These are phyloP conservation scores for Osmanthus fragrans DNA, from an alignment of 257 asterid genomes.

Conservation along the genomic window DNA sequence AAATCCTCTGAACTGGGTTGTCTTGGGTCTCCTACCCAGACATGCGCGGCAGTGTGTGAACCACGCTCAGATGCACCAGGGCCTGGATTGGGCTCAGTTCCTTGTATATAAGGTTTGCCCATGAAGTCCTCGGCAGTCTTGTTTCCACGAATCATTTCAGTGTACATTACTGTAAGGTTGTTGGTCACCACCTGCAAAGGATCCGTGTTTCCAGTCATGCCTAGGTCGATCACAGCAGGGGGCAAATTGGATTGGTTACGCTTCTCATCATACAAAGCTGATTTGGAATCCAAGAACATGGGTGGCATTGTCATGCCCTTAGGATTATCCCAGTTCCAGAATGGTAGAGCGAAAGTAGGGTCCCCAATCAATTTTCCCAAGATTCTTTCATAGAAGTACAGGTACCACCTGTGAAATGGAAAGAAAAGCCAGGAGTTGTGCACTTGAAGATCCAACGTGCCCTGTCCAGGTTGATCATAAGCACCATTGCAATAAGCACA, in stretches of 20 bases:
- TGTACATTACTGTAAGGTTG: constrained; percentile 34
- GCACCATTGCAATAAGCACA: constrained; percentile 47
- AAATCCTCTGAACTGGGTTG: constrained; percentile 33
- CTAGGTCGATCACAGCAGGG: constrained; percentile 26
- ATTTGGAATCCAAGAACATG: constrained; percentile 5
- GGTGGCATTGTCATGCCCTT: constrained; percentile 41
- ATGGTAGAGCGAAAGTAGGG: constrained; percentile 40
- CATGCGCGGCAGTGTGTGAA: constrained; percentile 38
- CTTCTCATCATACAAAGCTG: constrained; percentile 29
- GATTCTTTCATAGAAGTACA: constrained; percentile 44
- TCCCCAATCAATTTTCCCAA: constrained; percentile 36
- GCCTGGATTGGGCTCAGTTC: constrained; percentile 28
- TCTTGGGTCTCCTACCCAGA: constrained; percentile 37
- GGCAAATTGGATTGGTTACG: constrained; percentile 25
- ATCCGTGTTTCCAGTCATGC: constrained; percentile 14
- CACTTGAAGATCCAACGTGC: constrained; percentile 25
- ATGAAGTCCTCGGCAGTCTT: constrained; percentile 30
- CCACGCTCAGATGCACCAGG: constrained; percentile 40
- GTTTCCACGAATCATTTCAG: constrained; percentile 33
- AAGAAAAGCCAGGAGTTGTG: constrained; percentile 45
- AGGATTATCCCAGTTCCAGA: constrained; percentile 45
- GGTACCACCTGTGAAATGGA: constrained; percentile 47
- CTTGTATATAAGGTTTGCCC: constrained; percentile 38
- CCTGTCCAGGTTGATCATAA: constrained; percentile 34
- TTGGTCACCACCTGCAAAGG: constrained; percentile 27